Percentiles rank a stretch among this genome's conserved stretches.
These are phyloP conservation scores for Coemansia sp. DNA, from an alignment of 192 early-diverging fungal genomes.

Conservation along the genomic window DNA sequence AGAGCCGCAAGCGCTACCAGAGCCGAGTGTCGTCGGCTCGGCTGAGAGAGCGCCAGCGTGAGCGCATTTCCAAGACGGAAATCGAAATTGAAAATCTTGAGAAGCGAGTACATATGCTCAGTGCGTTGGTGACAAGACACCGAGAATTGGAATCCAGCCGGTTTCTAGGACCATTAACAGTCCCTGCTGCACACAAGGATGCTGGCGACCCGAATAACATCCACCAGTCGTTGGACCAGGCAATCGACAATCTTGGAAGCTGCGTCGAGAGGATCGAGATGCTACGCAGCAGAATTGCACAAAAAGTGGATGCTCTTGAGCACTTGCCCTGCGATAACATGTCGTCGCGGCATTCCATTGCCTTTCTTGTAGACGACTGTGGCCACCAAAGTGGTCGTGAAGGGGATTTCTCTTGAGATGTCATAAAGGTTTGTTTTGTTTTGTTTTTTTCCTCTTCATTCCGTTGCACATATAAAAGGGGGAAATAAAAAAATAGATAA, in stretches of 20 bases:
- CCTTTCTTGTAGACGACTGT: conserved; percentile 28
- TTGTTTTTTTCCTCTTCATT: not conserved
- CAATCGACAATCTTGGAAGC: conserved; percentile 19
- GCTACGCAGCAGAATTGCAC: conserved; percentile 20
- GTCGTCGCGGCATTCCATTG: conserved; percentile 24
- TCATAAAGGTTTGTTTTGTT: too few relatives aligned
- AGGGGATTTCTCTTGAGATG: not conserved
- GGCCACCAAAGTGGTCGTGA: not conserved
- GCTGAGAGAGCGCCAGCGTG: conserved; percentile 47
- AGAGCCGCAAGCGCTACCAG: conserved; percentile 44
- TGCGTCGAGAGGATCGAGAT: conserved; percentile 34
- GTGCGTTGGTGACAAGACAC: conserved; percentile 9
- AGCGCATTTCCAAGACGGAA: conserved; percentile 12
- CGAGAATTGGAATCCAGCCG: too few relatives aligned
- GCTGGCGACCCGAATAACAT: not conserved
- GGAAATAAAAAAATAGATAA: not conserved
- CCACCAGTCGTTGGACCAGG: conserved; percentile 15
- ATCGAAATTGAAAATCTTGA: conserved; percentile 29
- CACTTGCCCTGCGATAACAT: not conserved
- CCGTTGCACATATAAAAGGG: not conserved
- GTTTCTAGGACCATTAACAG: not conserved
- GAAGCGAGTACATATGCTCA: conserved; percentile 18
- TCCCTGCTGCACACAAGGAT: not conserved
- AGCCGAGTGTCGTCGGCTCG: conserved; percentile 48
- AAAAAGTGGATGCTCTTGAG: conserved; percentile 15